These are phyloP conservation scores for Trichophyton equinum DNA, from an alignment of 2,329 filamentous ascomycete species.

Conservation along the genomic window DNA sequence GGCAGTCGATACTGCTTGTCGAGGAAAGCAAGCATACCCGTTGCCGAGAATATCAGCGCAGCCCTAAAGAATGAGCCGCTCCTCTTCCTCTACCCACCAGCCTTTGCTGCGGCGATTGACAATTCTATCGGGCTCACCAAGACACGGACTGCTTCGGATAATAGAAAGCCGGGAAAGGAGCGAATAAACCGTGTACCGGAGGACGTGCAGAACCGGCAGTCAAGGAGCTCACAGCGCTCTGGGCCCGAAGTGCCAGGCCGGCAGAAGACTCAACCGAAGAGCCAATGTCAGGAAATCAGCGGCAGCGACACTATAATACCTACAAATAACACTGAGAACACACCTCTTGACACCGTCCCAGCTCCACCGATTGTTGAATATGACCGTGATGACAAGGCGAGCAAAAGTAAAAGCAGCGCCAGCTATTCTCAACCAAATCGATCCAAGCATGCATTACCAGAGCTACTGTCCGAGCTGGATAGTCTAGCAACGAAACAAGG, in stretches of 20 bases:
- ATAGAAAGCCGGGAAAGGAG: constrained; percentile 7
- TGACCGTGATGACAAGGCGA: background rate
- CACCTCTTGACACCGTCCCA: background rate
- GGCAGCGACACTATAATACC: background rate
- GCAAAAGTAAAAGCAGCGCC: background rate
- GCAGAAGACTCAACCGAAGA: background rate
- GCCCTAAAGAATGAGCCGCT: constrained; percentile 31
- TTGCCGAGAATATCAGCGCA: constrained; percentile 24
- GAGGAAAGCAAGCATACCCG: constrained; percentile 27
- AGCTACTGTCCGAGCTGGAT: background rate
- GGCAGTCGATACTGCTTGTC: constrained; percentile 31
- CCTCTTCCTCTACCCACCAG: constrained; percentile 36
- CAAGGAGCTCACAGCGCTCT: background rate
- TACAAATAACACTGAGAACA: background rate
- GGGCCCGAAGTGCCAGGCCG: background rate
- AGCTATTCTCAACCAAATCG: background rate
- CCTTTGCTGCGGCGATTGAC: constrained; percentile 21
- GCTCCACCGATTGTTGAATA: background rate
- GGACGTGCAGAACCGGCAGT: background rate
- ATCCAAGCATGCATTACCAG: background rate
- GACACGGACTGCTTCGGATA: background rate
- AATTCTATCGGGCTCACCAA: background rate
- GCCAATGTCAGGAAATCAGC: background rate
- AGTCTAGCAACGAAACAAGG: background rate
- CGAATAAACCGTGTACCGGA: background rate